Percentiles rank a stretch among this genome's conserved stretches.
Evolutionary conservation across 768 basidiomycete species (phyloP).

Genomic region (Pholiota microspora): DNA sequence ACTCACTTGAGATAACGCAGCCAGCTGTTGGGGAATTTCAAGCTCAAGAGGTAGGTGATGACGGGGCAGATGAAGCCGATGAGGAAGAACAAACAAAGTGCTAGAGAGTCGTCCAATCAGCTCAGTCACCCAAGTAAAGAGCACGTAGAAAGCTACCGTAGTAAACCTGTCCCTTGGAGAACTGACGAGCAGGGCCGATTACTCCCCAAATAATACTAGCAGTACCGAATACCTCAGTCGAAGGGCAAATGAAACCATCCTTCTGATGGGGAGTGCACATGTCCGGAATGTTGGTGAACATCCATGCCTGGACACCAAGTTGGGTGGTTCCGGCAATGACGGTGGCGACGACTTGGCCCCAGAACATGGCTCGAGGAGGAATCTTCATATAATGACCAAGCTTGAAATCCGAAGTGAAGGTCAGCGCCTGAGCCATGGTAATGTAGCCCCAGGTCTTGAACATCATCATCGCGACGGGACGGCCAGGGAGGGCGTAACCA

Average conservation of each 20-base stretch:
- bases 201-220: slow-evolving; percentile 83
- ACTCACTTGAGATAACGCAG: slow-evolving; percentile 64
- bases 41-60: slow-evolving; percentile 49
- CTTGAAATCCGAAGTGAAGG: slow-evolving; percentile 76
- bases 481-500: slow-evolving; percentile 76
- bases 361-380: slow-evolving; percentile 71
- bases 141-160: slow-evolving; percentile 29
- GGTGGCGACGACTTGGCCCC: slow-evolving; percentile 63
- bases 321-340: slow-evolving; percentile 70
- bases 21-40: slow-evolving; percentile 62
- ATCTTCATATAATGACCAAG: slow-evolving; percentile 80
- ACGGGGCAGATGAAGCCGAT: slow-evolving; percentile 64
- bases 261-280: slow-evolving; percentile 53
- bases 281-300: slow-evolving; percentile 65
- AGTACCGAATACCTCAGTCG: slow-evolving; percentile 72
- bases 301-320: slow-evolving; percentile 76
- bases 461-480: slow-evolving; percentile 80
- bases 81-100: slow-evolving; percentile 76
- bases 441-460: slow-evolving; percentile 85
- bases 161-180: slow-evolving; percentile 64
- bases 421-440: slow-evolving; percentile 64
- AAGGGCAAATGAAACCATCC: slow-evolving; percentile 70
- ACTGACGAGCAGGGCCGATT: slow-evolving; percentile 73
- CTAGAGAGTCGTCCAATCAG: slow-evolving; percentile 18
- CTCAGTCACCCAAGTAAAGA: background rate